Conservation (phyloP, 1,284 basidiomycete genomes). For the Cutaneotrichosporon spelunceum region DNA sequence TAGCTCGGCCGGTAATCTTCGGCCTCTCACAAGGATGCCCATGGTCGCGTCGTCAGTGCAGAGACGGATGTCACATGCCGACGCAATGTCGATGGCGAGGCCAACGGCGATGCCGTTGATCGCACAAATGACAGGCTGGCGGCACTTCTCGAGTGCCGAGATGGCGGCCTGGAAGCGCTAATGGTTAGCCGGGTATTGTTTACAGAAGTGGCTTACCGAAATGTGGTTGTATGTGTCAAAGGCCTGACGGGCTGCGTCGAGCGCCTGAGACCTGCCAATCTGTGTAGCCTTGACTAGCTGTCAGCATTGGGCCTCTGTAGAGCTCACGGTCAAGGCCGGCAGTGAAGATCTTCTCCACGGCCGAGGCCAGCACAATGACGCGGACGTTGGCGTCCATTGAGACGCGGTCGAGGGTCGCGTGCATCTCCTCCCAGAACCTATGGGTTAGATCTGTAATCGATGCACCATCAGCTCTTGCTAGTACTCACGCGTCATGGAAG, state of each 20-base stretch:
- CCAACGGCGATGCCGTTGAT: conserved; percentile 74
- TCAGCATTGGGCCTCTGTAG: not conserved
- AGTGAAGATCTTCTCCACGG: conserved; percentile 67
- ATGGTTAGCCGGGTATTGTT: conserved; percentile 3
- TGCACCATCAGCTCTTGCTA: not conserved
- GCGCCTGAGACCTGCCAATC: conserved; percentile 21
- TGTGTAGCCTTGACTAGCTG: conserved; percentile 12
- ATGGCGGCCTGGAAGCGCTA: conserved; percentile 70
- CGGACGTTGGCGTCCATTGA: conserved; percentile 61
- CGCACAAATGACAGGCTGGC: conserved; percentile 80
- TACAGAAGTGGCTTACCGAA: conserved; percentile 40
- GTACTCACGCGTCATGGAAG: conserved; percentile 60
- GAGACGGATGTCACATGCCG: conserved; percentile 77
- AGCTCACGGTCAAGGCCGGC: conserved; percentile 73
- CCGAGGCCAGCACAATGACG: conserved; percentile 68
- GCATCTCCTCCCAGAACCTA: conserved; percentile 72
- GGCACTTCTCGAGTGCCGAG: conserved; percentile 64
- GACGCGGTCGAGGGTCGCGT: conserved; percentile 61
- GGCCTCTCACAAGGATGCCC: conserved; percentile 65
- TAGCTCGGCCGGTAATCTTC: conserved; percentile 4
- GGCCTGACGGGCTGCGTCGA: conserved; percentile 60
- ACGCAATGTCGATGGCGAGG: conserved; percentile 67
- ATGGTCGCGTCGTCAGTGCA: conserved; percentile 64
- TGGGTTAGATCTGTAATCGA: not conserved
- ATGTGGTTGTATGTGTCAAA: conserved; percentile 57